Conservation (phyloP, 345 rosid species). For the Arabidopsis arenosa region DNA sequence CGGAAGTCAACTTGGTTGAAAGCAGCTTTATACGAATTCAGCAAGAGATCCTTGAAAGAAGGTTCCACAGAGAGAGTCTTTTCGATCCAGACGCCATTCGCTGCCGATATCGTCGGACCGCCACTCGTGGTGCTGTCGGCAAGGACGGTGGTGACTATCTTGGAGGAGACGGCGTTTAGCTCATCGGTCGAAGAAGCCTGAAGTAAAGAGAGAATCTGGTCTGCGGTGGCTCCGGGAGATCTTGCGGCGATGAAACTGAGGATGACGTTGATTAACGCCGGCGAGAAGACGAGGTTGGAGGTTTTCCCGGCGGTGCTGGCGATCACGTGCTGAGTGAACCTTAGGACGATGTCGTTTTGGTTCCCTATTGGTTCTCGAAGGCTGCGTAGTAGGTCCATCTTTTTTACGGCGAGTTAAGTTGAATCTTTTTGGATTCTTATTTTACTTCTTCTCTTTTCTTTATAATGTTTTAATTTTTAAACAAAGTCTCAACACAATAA, state of each 20-base stretch:
- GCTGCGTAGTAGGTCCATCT: too few species aligned
- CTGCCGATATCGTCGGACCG: conserved; percentile 63
- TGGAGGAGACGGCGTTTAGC: conserved; percentile 62
- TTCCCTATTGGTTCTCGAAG: conserved; percentile 36
- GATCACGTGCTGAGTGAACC: conserved; percentile 52
- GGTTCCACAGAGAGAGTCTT: conserved; percentile 54
- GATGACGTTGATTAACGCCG: conserved; percentile 64
- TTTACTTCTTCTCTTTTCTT: neutral
- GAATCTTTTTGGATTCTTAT: neutral
- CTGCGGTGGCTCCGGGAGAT: conserved; percentile 49
- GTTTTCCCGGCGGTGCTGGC: conserved; percentile 48
- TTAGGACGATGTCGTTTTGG: conserved; percentile 63
- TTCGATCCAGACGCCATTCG: conserved; percentile 71
- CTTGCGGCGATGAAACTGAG: conserved; percentile 70
- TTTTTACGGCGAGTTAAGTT: neutral
- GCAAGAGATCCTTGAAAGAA: conserved; percentile 62
- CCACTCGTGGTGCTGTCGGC: conserved; percentile 66
- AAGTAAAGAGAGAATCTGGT: conserved; percentile 72
- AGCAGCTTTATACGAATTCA: conserved; percentile 60
- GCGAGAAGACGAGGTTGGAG: conserved; percentile 67
- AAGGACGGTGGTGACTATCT: conserved; percentile 58
- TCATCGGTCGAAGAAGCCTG: conserved; percentile 57
- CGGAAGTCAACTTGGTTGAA: conserved; percentile 68
- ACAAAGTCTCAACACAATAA: neutral
- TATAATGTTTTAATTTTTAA: neutral